Base-by-base conservation (phyloP, 495 filamentous ascomycete species). In the Talaromyces stipitatus region DNA sequence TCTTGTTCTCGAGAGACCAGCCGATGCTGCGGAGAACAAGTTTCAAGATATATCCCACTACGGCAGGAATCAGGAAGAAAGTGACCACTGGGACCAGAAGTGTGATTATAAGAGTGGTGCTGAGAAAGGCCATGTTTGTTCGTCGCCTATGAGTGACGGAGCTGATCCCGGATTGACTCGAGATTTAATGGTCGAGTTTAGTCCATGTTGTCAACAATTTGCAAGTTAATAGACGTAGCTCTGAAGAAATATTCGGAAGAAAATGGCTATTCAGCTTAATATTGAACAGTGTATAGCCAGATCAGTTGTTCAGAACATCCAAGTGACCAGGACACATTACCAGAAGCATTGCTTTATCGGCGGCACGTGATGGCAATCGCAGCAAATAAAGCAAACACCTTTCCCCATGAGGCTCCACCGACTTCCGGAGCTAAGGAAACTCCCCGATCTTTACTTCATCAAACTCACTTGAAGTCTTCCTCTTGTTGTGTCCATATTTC, bases 1-100 rank as follows among this genome's bases (percentile, higher is more conserved):
- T 89, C 62, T 82, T 82, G 63, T 78, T 83, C 48, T 79, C 76
- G 56, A 92, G 76, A 63, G 82, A 78, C 80, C 80, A 86, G 54
- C 88, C 89, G 18, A 84, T 65, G 18, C 70, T 61, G 61, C 72
- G 71, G 62, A 78, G 71, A 18, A 73, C 63, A 24, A 69, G 24
- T 41, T 71, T 69, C 54, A 77, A 57, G 48, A 74, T 22, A 33
- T 60, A 62, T 45, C 72, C 61, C 55, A 66, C 60, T 23, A 76
- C 64, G 61, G 65, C 61, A 43, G 75, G 73, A 36, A 78, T 64
- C 14, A 77, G 59, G 36, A 73, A 61, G 28, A 62, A 71, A 32
- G 71, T 69, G 41, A 64, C 69, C 55, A 66, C 58, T 45, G 74
- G 60, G 55, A 72, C 47, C 45, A 76, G 62, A 18, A 72, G 56